Evolutionary conservation across 2,329 filamentous ascomycete species (phyloP), one percentile per base, ranked within the genome.

Genomic region (Fusarium paranaense): DNA sequence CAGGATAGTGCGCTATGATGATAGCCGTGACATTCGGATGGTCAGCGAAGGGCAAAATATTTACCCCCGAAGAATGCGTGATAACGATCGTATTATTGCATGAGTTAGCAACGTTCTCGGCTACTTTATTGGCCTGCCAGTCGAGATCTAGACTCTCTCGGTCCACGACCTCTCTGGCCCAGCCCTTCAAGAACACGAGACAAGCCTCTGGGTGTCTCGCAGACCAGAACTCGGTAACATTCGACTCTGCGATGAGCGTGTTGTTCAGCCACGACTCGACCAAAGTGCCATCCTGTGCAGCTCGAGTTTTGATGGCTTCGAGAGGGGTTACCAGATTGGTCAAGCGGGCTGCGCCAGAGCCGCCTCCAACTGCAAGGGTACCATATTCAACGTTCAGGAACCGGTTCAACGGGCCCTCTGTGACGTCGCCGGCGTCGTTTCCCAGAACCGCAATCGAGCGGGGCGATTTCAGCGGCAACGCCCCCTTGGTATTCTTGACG

Each of bases 351-450:
- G 37, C 37, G 14, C 37, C 37, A 16, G 37, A 40, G 37, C 37
- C 40, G 20, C 16, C 40, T 5, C 35, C 56, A 13, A 27, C 22
- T 27, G 9, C 20, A n/a, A 50, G 10, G 20, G 45, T 50, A n/a
- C 45, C 20, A 18, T n/a, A 27, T 18, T 27, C 40, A 14, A n/a
- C n/a, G 16, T 18, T 8, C 40, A 10, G n/a, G 16, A 27, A 47
- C n/a, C 20, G 13, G 66, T 86, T 86, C 18, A 85, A 86, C 74
- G n/a, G n/a, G 40, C 40, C 40, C 18, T 45, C 40, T 20, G 16
- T 45, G 16, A 20, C 4, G 40, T 45, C 40, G 16, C 40, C 40
- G 20, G 40, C 40, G 20, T 45, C 40, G 11, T 45, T 45, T 18
- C 40, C 40, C 9, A 45, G 20, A 18, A 45, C 40, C 7, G 16